phyloP scores from a whole-genome alignment of 202 grass and related monocot species.

The Alloteropsis angusta region DNA sequence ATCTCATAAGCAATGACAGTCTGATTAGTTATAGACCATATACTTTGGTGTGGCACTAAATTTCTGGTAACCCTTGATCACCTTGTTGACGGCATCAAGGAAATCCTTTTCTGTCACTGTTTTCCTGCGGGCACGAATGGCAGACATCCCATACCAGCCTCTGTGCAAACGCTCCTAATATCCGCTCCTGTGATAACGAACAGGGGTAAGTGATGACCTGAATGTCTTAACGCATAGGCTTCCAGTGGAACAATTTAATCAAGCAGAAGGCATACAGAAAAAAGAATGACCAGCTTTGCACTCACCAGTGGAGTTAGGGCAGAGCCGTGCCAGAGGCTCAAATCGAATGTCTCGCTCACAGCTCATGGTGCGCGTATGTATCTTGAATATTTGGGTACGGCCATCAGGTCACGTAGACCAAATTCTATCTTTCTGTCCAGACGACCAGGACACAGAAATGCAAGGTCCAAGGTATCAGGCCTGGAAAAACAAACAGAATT shows the following conservation, averaged over 20 bases:
- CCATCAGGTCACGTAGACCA: conserved; percentile 78
- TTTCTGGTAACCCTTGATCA: conserved; percentile 91
- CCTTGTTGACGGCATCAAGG: conserved; percentile 80
- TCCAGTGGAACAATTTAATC: neutral
- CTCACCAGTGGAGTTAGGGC: conserved; percentile 86
- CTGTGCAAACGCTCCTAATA: conserved; percentile 89
- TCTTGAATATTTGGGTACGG: conserved; percentile 87
- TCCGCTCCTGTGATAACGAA: conserved; percentile 51
- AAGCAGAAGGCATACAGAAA: neutral
- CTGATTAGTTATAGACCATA: conserved; percentile 78
- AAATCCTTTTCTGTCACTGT: conserved; percentile 94
- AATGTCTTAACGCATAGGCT: neutral
- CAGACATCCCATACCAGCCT: conserved; percentile 94
- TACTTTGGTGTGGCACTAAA: conserved; percentile 93
- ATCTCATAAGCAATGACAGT: neutral
- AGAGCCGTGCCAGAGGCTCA: conserved; percentile 81
- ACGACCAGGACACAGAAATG: conserved; percentile 72
- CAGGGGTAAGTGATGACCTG: neutral
- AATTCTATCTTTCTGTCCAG: conserved; percentile 90
- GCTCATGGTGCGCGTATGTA: conserved; percentile 89
- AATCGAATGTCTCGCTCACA: conserved; percentile 80
- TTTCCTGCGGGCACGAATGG: conserved; percentile 79
- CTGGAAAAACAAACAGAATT: conserved; percentile 8
- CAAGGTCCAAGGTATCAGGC: conserved; percentile 84
- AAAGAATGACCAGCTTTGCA: neutral